These are phyloP conservation scores for Candida vartiovaarae DNA, from an alignment of 805 yeast genomes.

Conservation along the genomic window DNA sequence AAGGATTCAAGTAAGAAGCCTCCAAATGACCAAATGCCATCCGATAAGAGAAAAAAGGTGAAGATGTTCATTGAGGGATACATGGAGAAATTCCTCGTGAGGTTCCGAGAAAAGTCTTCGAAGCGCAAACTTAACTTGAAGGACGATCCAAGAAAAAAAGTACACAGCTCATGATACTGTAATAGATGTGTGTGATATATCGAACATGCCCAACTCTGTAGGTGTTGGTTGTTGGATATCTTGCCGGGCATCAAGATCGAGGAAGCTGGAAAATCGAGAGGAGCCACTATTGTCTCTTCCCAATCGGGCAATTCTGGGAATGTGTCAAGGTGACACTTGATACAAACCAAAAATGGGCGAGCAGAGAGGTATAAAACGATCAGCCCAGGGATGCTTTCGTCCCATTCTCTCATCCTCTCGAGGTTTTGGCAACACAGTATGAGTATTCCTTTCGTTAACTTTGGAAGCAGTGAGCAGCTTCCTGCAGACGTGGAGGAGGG, in stretches of 20 bases:
- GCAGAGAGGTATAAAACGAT: background rate
- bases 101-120: constrained; percentile 31
- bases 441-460: too few species aligned
- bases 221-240: too few species aligned
- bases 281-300: constrained; percentile 14
- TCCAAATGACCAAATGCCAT: constrained; percentile 44
- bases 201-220: too few species aligned
- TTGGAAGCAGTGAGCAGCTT: background rate
- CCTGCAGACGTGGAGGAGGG: constrained; percentile 1
- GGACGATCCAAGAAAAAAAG: background rate
- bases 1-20: constrained; percentile 50
- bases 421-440: too few species aligned
- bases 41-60: constrained; percentile 63
- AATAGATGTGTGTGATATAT: background rate
- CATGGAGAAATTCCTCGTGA: constrained; percentile 58
- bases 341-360: too few species aligned
- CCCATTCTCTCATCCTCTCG: too few species aligned
- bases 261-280: background rate
- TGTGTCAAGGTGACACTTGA: background rate
- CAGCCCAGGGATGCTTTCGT: too few species aligned
- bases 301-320: constrained; percentile 9
- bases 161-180: background rate
- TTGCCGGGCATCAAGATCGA: too few species aligned
- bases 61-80: constrained; percentile 54
- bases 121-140: constrained; percentile 12